phyloP scores from a whole-genome alignment of 805 yeast genomes.

The Debaryomyces castellii region DNA sequence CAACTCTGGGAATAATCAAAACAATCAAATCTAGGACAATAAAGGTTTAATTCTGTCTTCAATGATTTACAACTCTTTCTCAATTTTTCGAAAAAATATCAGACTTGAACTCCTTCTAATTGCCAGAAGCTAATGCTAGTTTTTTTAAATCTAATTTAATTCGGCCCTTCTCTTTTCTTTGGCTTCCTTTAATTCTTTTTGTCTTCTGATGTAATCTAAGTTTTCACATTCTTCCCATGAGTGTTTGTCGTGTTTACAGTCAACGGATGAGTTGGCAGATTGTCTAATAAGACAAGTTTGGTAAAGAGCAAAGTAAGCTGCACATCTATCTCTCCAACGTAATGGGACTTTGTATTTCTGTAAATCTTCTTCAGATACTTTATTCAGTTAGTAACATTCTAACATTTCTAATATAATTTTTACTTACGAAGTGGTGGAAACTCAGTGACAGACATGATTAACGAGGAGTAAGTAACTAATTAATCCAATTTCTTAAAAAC shows the following conservation, averaged over 20 bases:
- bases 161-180: conserved; percentile 42
- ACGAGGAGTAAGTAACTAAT: neutral
- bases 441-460: conserved; percentile 35
- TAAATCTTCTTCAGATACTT: conserved; percentile 82
- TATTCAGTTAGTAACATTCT: conserved; percentile 11
- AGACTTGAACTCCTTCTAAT: neutral
- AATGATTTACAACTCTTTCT: neutral
- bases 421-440: conserved; percentile 45
- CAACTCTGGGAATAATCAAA: neutral
- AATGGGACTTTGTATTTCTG: conserved; percentile 76
- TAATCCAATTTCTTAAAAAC: neutral
- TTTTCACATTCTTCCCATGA: conserved; percentile 85
- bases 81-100: neutral
- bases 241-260: conserved; percentile 76
- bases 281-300: conserved; percentile 45
- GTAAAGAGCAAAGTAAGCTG: conserved; percentile 48
- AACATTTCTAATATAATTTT: no score
- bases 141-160: conserved; percentile 6
- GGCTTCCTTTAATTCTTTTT: conserved; percentile 61
- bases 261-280: conserved; percentile 42
- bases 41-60: neutral
- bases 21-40: neutral
- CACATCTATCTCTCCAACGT: conserved; percentile 83
- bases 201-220: conserved; percentile 78
- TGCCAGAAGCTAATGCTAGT: conserved; percentile 1